Percentiles rank a stretch among this genome's conserved stretches.
Conservation (phyloP, 106 monocot genomes). For the Acorus calamus region DNA sequence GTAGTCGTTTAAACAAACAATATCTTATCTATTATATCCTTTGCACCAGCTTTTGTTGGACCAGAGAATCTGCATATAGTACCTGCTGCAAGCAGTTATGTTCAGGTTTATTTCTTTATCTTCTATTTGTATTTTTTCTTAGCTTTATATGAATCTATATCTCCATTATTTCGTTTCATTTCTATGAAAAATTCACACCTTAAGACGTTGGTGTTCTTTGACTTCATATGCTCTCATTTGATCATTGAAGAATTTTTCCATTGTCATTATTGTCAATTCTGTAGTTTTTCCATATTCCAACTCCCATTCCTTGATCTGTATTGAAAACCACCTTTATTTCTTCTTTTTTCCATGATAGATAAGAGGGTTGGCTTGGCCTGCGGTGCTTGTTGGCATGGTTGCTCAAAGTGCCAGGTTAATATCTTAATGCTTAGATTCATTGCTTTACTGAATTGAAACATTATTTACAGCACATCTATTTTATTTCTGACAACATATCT, state of each 20-base stretch:
- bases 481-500: too few species aligned
- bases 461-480: too few species aligned
- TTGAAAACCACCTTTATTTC: neutral
- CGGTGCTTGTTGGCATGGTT: slow-evolving; percentile 93
- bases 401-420: slow-evolving; percentile 97
- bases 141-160: too few species aligned
- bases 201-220: too few species aligned
- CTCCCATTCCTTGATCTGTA: neutral
- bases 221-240: too few species aligned
- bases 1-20: neutral
- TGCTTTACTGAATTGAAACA: neutral
- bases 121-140: neutral
- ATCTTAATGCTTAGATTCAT: neutral
- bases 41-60: slow-evolving; percentile 67
- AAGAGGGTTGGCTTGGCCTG: slow-evolving; percentile 90
- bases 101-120: slow-evolving; percentile 47
- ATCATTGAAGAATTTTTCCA: too few species aligned
- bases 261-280: too few species aligned
- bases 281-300: too few species aligned
- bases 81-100: slow-evolving; percentile 76
- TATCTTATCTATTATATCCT: slow-evolving; percentile 4
- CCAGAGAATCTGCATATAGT: slow-evolving; percentile 64
- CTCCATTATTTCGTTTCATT: neutral
- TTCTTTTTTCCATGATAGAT: slow-evolving; percentile 36
- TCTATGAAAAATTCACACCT: too few species aligned